phyloP scores from a whole-genome alignment of 2,329 filamentous ascomycete genomes.

The Diaporthe vexans region DNA sequence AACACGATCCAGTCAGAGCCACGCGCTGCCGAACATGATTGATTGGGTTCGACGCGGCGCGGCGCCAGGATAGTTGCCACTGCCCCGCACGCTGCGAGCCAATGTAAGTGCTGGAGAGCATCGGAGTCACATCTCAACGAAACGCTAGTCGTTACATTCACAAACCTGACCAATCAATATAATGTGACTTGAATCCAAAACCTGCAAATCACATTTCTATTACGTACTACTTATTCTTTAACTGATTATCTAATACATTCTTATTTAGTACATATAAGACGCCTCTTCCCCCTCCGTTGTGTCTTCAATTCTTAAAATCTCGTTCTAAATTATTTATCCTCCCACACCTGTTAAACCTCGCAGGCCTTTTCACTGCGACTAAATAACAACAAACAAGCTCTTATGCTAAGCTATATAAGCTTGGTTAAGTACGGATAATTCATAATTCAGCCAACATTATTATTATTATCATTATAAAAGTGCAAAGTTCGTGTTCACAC shows the following conservation, averaged over 20 bases:
- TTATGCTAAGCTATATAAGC: too few species aligned
- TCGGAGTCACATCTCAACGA: background rate
- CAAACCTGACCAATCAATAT: background rate
- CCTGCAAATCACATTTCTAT: background rate
- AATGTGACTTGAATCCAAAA: background rate
- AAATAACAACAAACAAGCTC: too few species aligned
- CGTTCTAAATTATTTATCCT: too few species aligned
- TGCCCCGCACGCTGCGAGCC: constrained; percentile 1
- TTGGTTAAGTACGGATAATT: too few species aligned
- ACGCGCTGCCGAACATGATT: background rate
- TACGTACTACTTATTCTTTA: background rate
- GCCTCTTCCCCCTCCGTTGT: background rate
- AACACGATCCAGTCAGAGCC: too few species aligned
- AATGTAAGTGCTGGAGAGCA: background rate
- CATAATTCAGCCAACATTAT: background rate
- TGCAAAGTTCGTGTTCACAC: background rate
- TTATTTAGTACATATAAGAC: background rate
- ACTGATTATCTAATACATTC: background rate
- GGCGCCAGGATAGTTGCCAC: too few species aligned
- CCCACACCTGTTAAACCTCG: too few species aligned
- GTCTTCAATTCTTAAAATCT: too few species aligned
- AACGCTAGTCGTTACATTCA: background rate
- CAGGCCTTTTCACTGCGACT: too few species aligned
- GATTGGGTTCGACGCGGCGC: background rate
- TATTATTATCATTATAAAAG: too few species aligned